phyloP scores from a whole-genome alignment of 768 basidiomycete genomes.

The Trametes elegans region DNA sequence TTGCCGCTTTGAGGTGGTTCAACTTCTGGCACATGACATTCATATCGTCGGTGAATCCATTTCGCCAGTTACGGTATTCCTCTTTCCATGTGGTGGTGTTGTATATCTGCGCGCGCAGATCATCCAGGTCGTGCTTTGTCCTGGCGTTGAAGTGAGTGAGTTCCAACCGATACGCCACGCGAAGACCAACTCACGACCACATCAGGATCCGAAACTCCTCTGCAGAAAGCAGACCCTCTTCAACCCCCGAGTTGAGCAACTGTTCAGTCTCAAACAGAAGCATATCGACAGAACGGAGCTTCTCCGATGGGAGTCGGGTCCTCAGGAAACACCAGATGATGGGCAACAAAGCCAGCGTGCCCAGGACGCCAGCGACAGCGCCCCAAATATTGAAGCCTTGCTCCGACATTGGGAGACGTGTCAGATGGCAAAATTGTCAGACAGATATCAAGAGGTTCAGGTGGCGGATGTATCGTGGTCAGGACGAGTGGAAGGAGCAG shows the following conservation, averaged over 20 bases:
- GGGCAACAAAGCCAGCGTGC: background rate
- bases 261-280: background rate
- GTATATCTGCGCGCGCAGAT: background rate
- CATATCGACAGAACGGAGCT: background rate
- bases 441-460: too few relatives aligned
- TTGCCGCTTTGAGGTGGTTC: too few relatives aligned
- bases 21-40: background rate
- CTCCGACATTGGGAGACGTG: background rate
- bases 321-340: background rate
- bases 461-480: too few relatives aligned
- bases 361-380: conserved; percentile 2
- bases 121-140: background rate
- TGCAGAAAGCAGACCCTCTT: too few relatives aligned
- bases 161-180: too few relatives aligned
- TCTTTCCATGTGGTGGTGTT: background rate
- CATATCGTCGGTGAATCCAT: background rate
- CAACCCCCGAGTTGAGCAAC: background rate
- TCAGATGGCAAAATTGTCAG: too few relatives aligned
- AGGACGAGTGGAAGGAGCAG: too few relatives aligned
- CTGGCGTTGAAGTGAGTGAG: too few relatives aligned
- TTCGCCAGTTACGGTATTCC: background rate
- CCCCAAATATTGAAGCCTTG: conserved; percentile 6
- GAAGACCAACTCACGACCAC: too few relatives aligned
- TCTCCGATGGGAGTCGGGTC: background rate
- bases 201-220: too few relatives aligned